Evolutionary conservation across 441 rosid species (phyloP), one percentile per base, ranked within the genome.

Genomic region (Brassica hybrid): DNA sequence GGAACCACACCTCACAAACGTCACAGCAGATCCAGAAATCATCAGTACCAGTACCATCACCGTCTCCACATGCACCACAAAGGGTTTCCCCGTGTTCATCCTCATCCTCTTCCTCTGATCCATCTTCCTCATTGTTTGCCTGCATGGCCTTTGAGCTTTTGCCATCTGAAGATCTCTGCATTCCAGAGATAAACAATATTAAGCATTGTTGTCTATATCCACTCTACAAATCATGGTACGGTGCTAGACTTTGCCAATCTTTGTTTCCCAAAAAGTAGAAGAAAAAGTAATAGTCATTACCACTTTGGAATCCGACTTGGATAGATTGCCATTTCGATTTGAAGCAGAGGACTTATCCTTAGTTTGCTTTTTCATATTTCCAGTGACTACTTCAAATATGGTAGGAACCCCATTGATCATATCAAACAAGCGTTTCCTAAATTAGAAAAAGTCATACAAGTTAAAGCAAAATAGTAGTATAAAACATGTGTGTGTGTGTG

Each of bases 61-160:
- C 83, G 75, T 88, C 92, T 32, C 94, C 94, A 71, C 92, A 90
- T 3, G 94, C 90, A 65, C 92, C 91, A 27, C 92, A 88, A 58
- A 87, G 76, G 21, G 97, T 86, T 19, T 88, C 93, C 7, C 91
- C 91, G n/a, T 88, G 90, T 77, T 89, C 94, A 18, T 74, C 94
- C 10, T 89, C 96, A 0, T 85, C 96, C 74, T 52, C 58, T 52
- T 54, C 59, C 59, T 85, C 93, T 72, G 82, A 7, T 21, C 67
- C 94, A 66, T 86, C 91, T 18, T 89, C 93, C 17, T 89, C 94
- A 48, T 89, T 92, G 1, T 85, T 85, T 0, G 81, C 75, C 61
- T 80, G 84, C 27, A 66, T 10, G 38, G 79, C 61, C 80, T 84
- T 88, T 6, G 82, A 27, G 73, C 32, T 61, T 80, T 88, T 91